Conservation (phyloP, 352 stramenopile species). For the Phytophthora lateralis region DNA sequence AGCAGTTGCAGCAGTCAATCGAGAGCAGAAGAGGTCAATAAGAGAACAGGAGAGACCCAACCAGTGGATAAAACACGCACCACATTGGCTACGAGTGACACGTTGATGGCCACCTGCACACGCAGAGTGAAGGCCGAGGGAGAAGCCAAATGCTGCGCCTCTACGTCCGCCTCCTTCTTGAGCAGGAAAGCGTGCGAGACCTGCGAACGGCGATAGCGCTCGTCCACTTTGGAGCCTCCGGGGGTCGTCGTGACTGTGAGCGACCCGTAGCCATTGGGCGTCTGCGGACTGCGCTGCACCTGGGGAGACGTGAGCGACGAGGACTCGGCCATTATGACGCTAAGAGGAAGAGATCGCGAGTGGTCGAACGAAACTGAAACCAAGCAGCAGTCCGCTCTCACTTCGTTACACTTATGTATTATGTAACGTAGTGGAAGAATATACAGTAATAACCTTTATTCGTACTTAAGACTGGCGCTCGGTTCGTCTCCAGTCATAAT, state of each 20-base stretch:
- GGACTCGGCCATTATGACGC: constrained; percentile 18
- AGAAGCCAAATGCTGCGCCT: constrained; percentile 38
- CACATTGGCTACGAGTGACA: constrained; percentile 75
- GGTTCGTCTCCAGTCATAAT: constrained; percentile 20
- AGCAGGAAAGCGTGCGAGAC: constrained; percentile 73
- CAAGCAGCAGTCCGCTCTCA: constrained; percentile 2
- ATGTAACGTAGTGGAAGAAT: background rate
- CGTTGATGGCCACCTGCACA: constrained; percentile 75
- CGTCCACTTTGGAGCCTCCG: constrained; percentile 24
- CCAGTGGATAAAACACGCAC: constrained; percentile 34
- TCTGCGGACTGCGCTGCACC: constrained; percentile 12
- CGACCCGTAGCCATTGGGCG: constrained; percentile 32
- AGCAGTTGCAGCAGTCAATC: no score
- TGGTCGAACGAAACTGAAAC: constrained; percentile 2
- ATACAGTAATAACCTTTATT: background rate
- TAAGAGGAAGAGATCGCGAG: constrained; percentile 13
- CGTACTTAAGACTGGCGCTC: constrained; percentile 11
- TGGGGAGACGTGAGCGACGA: constrained; percentile 11
- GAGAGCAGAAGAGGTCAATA: constrained; percentile 1
- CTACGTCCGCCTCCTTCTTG: constrained; percentile 63
- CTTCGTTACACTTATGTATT: background rate
- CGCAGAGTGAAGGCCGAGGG: constrained; percentile 36
- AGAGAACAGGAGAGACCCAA: background rate
- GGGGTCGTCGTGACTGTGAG: constrained; percentile 18
- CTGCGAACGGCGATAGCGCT: constrained; percentile 57